phyloP scores from a whole-genome alignment of 2,329 filamentous ascomycete species.

The Beauveria medogensis region DNA sequence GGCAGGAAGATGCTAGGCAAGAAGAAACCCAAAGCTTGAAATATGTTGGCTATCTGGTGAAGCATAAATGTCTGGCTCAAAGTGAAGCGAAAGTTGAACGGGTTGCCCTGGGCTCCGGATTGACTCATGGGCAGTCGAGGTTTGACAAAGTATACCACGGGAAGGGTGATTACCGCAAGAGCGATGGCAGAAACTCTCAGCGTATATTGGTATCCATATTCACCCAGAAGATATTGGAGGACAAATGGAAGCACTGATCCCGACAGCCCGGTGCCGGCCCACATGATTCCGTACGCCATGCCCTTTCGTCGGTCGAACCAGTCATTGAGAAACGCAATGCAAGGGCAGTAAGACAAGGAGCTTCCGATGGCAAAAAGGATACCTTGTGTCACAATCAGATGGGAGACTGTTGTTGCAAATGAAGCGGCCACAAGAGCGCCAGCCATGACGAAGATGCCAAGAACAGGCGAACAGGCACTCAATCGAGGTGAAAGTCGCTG shows the following conservation, averaged over 20 bases:
- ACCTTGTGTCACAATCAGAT: conserved; percentile 49
- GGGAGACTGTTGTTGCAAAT: conserved; percentile 38
- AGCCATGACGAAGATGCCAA: conserved; percentile 37
- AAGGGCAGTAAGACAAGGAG: conserved; percentile 40
- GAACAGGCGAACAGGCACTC: conserved; percentile 28
- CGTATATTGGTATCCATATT: conserved; percentile 34
- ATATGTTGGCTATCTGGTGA: conserved; percentile 45
- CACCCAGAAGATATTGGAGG: conserved; percentile 37
- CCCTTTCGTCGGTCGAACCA: conserved; percentile 46
- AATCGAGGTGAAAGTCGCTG: conserved; percentile 31
- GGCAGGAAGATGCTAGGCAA: conserved; percentile 51
- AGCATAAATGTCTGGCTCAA: conserved; percentile 43
- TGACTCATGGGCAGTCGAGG: conserved; percentile 34
- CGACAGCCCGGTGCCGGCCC: conserved; percentile 36
- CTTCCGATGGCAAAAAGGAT: conserved; percentile 48
- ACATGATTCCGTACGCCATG: conserved; percentile 50
- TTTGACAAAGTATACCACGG: conserved; percentile 44
- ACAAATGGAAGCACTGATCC: conserved; percentile 37
- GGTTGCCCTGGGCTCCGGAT: conserved; percentile 19
- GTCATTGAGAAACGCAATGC: conserved; percentile 46
- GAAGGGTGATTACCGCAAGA: conserved; percentile 38
- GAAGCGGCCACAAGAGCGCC: conserved; percentile 39
- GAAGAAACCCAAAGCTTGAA: conserved; percentile 50
- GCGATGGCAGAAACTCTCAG: conserved; percentile 40
- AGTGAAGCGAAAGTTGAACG: conserved; percentile 38